These are phyloP conservation scores for Trifolium dubium DNA, from an alignment of 306 rosid species.

Conservation along the genomic window DNA sequence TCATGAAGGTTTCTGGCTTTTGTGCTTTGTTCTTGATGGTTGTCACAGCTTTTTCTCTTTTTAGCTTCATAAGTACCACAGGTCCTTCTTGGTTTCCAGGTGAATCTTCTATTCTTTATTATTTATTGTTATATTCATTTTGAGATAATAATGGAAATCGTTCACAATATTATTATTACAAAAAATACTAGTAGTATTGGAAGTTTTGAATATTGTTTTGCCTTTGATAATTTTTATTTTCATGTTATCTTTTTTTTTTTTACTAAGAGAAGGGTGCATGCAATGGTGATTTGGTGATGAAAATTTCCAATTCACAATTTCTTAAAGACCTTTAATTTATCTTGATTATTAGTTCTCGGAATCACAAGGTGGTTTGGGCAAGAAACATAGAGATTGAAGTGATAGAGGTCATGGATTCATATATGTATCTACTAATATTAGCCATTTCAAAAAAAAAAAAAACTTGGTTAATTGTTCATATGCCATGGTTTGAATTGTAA, in stretches of 20 bases:
- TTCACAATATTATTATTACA: too few relatives aligned
- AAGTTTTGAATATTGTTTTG: not conserved
- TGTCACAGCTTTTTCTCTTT: constrained; percentile 41
- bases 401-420: too few relatives aligned
- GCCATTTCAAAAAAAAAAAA: too few relatives aligned
- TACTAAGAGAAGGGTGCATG: constrained; percentile 28
- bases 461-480: not conserved
- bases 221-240: not conserved
- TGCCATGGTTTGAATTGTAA: not conserved
- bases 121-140: not conserved
- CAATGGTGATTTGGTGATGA: constrained; percentile 23
- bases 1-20: constrained; percentile 59
- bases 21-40: constrained; percentile 52
- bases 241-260: not conserved
- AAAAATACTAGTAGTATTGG: not conserved
- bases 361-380: too few relatives aligned
- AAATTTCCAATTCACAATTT: not conserved
- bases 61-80: constrained; percentile 40
- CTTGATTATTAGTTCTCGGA: too few relatives aligned
- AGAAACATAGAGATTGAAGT: too few relatives aligned
- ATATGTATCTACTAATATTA: too few relatives aligned
- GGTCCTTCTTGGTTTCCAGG: constrained; percentile 43
- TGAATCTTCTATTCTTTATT: constrained; percentile 25
- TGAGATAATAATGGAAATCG: too few relatives aligned
- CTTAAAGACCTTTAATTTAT: not conserved